Conservation (phyloP, 2,329 filamentous ascomycete species). For the Penicillium sp. region DNA sequence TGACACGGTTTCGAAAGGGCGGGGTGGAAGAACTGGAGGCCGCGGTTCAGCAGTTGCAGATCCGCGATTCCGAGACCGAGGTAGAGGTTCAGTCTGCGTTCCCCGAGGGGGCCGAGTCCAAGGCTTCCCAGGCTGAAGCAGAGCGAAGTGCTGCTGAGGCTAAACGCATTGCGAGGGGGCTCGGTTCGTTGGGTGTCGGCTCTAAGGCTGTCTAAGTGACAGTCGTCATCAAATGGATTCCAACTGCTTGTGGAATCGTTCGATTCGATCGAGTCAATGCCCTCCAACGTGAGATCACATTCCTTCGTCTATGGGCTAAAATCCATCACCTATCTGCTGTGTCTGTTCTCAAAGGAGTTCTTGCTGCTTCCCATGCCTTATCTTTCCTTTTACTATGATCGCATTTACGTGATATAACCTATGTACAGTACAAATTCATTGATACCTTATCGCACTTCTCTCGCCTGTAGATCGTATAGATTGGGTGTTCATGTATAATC, state of each 20-base stretch:
- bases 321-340: not conserved
- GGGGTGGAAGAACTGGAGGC: constrained; percentile 63
- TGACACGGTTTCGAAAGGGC: constrained; percentile 64
- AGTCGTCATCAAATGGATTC: not conserved
- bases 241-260: no score
- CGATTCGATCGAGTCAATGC: no score
- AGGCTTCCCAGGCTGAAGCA: constrained; percentile 20
- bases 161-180: constrained; percentile 3
- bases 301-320: not conserved
- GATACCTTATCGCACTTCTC: constrained; percentile 11
- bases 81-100: constrained; percentile 14
- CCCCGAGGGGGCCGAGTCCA: constrained; percentile 4
- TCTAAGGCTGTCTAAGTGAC: no score
- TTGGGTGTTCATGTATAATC: no score
- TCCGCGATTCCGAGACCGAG: constrained; percentile 32
- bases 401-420: constrained; percentile 23
- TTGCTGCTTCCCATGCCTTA: constrained; percentile 16
- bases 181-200: not conserved
- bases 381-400: constrained; percentile 11
- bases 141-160: constrained; percentile 7
- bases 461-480: no score
- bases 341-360: constrained; percentile 16
- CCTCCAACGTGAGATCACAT: no score
- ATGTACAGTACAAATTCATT: constrained; percentile 25
- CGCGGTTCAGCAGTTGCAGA: constrained; percentile 55